Base-by-base conservation (phyloP, 2,329 filamentous ascomycete species). In the Davidsoniella neocaledoniae region DNA sequence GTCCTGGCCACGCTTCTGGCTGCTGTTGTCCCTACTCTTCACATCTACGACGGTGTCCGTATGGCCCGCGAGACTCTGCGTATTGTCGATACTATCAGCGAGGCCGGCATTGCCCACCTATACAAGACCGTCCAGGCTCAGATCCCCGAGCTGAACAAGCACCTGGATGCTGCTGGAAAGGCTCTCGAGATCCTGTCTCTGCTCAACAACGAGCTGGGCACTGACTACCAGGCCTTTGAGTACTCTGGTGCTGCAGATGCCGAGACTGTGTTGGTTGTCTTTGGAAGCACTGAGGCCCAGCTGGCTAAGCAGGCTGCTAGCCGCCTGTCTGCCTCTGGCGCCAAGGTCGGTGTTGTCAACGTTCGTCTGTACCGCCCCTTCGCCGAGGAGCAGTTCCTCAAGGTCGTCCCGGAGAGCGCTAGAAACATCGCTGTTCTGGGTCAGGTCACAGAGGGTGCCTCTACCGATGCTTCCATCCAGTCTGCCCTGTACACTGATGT, bases 281-380 rank as follows among this genome's bases (percentile, higher is more conserved):
- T 98, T 58, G 91, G 91, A 57, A 94, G 86, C 53, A 78, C 88
- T 4, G 91, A 98, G 69, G 79, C 85, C 12, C 87, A 91, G 58
- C 69, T 96, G 54, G 79, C 86, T 51, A 80, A 82, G 56, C 86
- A 95, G 66, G 77, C 94, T 48, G 79, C 86, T 9, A 70, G 72
- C 41, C 78, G 80, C 39, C 71, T 96, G 43, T 76, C 83, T 26
- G 73, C 76, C 55, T 74, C 81, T 55, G 87, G 82, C 56, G 74
- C 76, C 61, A 86, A 81, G 67, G 76, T 95, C 54, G 91, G 91
- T 58, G 83, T 90, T 38, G 73, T 98, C 64, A 90, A 86, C 58
- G 90, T 96, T 43, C 83, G 91, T 55, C 74, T 98, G 50, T 98
- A 96, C 71, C 79, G 90, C 41, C 91, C 91, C 14, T 96, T 98